Conservation (phyloP, 495 filamentous ascomycete genomes). For the Hamigera avellanea region DNA sequence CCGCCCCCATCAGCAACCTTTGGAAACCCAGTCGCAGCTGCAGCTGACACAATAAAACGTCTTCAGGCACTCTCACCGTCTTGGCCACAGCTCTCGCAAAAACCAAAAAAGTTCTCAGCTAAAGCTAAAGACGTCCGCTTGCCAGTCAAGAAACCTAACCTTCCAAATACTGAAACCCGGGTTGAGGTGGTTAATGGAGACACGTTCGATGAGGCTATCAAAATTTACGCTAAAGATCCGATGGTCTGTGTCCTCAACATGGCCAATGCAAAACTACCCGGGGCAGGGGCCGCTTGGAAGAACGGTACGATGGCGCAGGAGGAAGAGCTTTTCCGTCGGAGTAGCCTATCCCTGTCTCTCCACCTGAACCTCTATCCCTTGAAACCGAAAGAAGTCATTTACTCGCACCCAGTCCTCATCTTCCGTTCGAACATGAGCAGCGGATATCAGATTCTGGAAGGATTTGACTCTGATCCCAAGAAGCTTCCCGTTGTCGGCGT, state of each 20-base stretch:
- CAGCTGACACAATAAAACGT: too few species aligned
- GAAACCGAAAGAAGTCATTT: constrained; percentile 38
- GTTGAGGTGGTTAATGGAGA: constrained; percentile 35
- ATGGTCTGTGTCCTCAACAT: constrained; percentile 49
- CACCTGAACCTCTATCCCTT: constrained; percentile 45
- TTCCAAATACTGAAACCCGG: not conserved
- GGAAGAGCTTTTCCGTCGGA: constrained; percentile 54
- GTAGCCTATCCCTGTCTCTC: constrained; percentile 42
- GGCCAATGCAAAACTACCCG: constrained; percentile 44
- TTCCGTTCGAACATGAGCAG: constrained; percentile 31
- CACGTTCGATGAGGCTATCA: constrained; percentile 39
- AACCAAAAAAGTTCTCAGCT: too few species aligned
- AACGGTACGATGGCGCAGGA: constrained; percentile 54
- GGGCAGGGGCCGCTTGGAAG: constrained; percentile 42
- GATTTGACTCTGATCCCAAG: constrained; percentile 7
- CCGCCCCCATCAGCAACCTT: too few species aligned
- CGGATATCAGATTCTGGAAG: constrained; percentile 31
- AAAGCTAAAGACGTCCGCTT: too few species aligned
- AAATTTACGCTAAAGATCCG: constrained; percentile 12
- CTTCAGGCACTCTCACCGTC: too few species aligned
- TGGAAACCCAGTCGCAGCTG: too few species aligned
- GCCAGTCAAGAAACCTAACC: not conserved
- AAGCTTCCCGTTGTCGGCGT: constrained; percentile 42
- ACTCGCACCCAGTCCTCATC: constrained; percentile 46
- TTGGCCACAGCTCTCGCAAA: too few species aligned